Conservation (phyloP, 805 yeast species). For the Wickerhamomyces tratensis region DNA sequence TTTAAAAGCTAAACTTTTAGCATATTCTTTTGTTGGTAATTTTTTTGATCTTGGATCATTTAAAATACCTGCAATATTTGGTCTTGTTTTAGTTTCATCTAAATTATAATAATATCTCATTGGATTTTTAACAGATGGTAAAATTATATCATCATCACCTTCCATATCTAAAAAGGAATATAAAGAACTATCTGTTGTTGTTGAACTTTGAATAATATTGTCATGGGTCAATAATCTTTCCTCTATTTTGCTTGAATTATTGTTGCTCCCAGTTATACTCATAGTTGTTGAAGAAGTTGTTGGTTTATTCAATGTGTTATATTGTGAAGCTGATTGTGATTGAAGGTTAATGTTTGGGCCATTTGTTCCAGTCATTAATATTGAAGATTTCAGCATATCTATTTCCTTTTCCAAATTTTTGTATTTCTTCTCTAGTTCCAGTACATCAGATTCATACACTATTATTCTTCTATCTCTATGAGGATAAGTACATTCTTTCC, state of each 20-base stretch:
- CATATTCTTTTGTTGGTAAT: slow-evolving; percentile 8
- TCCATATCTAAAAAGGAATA: slow-evolving; percentile 16
- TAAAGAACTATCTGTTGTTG: slow-evolving; percentile 14
- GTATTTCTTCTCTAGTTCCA: slow-evolving; percentile 4
- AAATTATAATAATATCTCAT: slow-evolving; percentile 10
- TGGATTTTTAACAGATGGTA: slow-evolving; percentile 2
- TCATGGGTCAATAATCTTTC: slow-evolving; percentile 10
- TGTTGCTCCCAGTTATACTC: background rate
- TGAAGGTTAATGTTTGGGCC: too few relatives aligned
- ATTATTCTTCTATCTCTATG: slow-evolving; percentile 13
- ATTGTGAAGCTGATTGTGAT: too few relatives aligned
- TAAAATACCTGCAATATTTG: slow-evolving; percentile 3
- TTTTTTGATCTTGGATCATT: background rate
- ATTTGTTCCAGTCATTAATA: too few relatives aligned
- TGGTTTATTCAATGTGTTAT: too few relatives aligned
- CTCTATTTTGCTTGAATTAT: background rate
- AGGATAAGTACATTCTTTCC: slow-evolving; percentile 10
- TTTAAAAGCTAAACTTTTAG: slow-evolving; percentile 8
- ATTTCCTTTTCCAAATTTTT: background rate
- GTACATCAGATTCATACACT: slow-evolving; percentile 13
- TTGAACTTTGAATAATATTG: slow-evolving; percentile 12
- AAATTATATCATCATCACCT: slow-evolving; percentile 6
- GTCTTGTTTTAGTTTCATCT: slow-evolving; percentile 3
- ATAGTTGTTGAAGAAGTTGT: too few relatives aligned
- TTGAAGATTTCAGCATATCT: background rate